Evolutionary conservation across 2,329 filamentous ascomycete genomes (phyloP), one percentile per base, ranked within the genome.

Genomic region (Bertia moriformis): DNA sequence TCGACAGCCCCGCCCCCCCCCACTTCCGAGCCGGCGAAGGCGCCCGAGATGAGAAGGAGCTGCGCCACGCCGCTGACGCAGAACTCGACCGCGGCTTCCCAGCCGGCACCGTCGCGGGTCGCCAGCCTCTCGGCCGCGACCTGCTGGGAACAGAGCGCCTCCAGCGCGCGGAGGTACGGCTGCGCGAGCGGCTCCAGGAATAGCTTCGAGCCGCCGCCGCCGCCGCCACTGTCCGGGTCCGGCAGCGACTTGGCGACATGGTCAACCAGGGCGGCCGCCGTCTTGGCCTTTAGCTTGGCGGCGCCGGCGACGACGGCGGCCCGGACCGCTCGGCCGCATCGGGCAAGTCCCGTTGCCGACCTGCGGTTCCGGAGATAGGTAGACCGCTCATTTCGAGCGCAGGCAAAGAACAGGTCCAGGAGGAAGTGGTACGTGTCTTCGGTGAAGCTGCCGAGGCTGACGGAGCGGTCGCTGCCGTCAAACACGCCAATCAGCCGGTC

Each of bases 111-210:
- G 3, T 61, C 55, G 14, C 63, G 57, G 18, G 65, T 59, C 10
- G 75, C 70, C 12, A 96, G 65, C 49, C 87, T 78, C 57, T 96
- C 93, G 19, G 83, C 76, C 54, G 93, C 86, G 14, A 84, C 71
- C 36, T 76, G 73, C 49, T 83, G 73, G 32, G 76, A 73, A 14
- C 96, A 67, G 3, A 95, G 59, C 19, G 71, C 66, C 3, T 71
- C 65, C 46, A 98, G 61, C 15, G 78, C 72, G 60, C 84, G 93
- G 46, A 84, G 69, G 53, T 95, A 93, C 51, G 91, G 77, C 38
- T 77, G 68, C 18, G 78, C 61, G 4, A 98, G 65, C 12, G 82
- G 78, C 41, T 77, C 67, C 45, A 85, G 76, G 40, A 81, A 72
- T n/a, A n/a, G n/a, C n/a, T n/a, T n/a, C n/a, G n/a, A n/a, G n/a